Conservation (phyloP, 2,329 filamentous ascomycete genomes). For the Balansia obtecta region DNA sequence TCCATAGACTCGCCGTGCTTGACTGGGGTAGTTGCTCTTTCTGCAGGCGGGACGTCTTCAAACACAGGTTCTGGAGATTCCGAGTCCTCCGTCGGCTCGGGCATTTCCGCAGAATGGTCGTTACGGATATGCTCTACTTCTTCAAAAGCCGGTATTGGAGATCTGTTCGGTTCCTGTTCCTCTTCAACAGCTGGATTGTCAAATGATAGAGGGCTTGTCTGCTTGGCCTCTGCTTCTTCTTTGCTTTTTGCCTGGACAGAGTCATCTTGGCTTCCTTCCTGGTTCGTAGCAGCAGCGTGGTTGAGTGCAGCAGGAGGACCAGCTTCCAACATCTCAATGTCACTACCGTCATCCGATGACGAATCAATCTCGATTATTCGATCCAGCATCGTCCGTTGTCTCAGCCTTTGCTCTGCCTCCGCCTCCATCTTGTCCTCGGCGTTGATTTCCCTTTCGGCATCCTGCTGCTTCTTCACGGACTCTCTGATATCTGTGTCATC, state of each 20-base stretch:
- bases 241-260: neutral
- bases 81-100: constrained; percentile 9
- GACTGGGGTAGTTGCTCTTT: neutral
- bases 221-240: neutral
- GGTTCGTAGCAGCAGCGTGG: neutral
- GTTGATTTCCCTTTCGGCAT: constrained; percentile 45
- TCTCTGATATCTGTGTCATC: constrained; percentile 55
- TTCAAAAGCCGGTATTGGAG: neutral
- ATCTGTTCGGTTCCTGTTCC: constrained; percentile 14
- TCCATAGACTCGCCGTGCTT: neutral
- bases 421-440: constrained; percentile 49
- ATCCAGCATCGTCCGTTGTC: constrained; percentile 29
- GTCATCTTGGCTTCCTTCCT: constrained; percentile 7
- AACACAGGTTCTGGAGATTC: constrained; percentile 25
- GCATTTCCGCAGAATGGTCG: neutral
- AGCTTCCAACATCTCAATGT: constrained; percentile 44
- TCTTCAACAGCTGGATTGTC: constrained; percentile 25
- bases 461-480: constrained; percentile 45
- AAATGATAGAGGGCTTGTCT: neutral
- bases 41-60: constrained; percentile 21
- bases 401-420: constrained; percentile 39
- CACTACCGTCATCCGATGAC: constrained; percentile 43
- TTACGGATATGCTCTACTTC: neutral
- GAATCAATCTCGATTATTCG: constrained; percentile 51
- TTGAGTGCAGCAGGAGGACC: constrained; percentile 19